Conservation (phyloP, 140 eudicot species). For the Bidens hawaiensis region DNA sequence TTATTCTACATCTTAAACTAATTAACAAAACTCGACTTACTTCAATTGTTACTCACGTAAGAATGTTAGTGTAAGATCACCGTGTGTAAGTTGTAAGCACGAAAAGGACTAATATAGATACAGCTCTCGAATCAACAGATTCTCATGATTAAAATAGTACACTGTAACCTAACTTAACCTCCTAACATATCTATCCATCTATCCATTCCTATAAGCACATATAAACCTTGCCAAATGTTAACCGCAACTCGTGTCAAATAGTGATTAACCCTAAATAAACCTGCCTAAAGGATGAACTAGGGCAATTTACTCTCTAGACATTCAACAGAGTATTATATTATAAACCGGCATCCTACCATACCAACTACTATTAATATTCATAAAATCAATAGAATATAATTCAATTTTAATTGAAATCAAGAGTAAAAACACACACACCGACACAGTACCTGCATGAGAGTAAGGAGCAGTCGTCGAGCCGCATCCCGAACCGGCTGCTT, state of each 20-base stretch:
- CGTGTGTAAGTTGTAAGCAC: neutral
- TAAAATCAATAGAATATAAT: neutral
- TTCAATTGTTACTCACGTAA: neutral
- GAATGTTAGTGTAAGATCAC: too few relatives aligned
- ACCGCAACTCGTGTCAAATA: neutral
- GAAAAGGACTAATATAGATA: neutral
- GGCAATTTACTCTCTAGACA: neutral
- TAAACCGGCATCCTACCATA: too few relatives aligned
- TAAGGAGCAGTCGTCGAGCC: conserved; percentile 74
- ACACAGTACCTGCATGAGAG: conserved; percentile 85
- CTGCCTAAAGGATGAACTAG: neutral
- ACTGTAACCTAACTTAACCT: conserved; percentile 1
- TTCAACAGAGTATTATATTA: too few relatives aligned
- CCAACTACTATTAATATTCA: too few relatives aligned
- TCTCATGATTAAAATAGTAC: neutral
- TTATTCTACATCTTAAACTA: conserved; percentile 5
- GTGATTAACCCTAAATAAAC: neutral
- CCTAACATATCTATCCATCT: neutral
- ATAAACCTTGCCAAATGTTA: neutral
- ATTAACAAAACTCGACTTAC: neutral
- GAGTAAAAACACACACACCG: conserved; percentile 12
- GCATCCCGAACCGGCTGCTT: conserved; percentile 96
- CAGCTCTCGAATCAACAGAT: neutral
- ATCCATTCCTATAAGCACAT: neutral
- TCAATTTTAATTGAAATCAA: neutral